Evolutionary conservation across 2,329 filamentous ascomycete species (phyloP).

Genomic region (Pezicula radicicola): DNA sequence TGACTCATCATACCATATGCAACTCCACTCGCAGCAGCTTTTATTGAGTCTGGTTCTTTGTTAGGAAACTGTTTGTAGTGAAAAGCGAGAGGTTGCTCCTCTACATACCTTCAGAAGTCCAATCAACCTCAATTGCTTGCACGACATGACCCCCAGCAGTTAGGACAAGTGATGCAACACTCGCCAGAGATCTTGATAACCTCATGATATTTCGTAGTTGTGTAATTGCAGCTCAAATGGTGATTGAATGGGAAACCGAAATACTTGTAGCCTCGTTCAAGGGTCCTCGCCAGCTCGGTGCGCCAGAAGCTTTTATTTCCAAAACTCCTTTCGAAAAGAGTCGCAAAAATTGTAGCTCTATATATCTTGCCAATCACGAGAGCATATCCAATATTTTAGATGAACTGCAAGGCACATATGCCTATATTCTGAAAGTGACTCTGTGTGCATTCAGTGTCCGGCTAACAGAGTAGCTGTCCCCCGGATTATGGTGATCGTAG

Average conservation of each 20-base stretch:
- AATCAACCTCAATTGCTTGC: constrained; percentile 19
- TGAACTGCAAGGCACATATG: no score
- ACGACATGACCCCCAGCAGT: constrained; percentile 10
- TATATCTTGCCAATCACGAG: neutral
- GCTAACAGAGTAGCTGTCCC: no score
- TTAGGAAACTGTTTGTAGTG: neutral
- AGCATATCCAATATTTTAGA: neutral
- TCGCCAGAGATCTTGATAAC: constrained; percentile 1
- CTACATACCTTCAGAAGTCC: constrained; percentile 20
- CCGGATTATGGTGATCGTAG: no score
- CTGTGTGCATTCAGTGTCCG: neutral
- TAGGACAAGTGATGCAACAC: constrained; percentile 7
- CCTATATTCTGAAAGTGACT: neutral
- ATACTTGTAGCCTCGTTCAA: no score
- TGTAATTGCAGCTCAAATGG: neutral
- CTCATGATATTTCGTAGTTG: constrained; percentile 9
- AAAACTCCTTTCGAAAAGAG: neutral
- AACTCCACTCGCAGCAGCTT: constrained; percentile 24
- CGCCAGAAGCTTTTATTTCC: neutral
- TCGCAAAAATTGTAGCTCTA: neutral
- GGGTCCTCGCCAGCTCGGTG: no score
- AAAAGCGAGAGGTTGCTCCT: no score
- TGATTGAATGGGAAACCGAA: no score
- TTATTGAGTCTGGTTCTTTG: constrained; percentile 5
- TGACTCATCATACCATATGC: constrained; percentile 48